Base-by-base conservation (phyloP, 495 filamentous ascomycete genomes). In the Poronia punctata region DNA sequence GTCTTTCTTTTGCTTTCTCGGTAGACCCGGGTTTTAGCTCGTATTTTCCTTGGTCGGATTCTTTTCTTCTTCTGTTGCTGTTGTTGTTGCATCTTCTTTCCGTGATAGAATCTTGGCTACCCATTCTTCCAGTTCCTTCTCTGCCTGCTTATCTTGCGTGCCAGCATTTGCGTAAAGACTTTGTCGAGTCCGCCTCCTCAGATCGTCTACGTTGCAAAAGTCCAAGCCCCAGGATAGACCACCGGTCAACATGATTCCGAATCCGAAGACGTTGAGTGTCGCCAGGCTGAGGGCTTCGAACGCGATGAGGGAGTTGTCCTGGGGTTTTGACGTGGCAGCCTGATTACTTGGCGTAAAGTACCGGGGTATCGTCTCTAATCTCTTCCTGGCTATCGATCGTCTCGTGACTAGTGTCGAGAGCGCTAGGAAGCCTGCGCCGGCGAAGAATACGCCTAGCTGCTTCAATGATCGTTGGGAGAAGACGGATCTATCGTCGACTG, bases 261-360 rank as follows among this genome's bases (percentile, higher is more conserved):
- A 74, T 40, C 77, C 80, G 17, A 80, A 17, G 3, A 86, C 80
- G 49, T 92, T 90, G 41, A 94, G 65, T 0, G 87, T 92, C 0
- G 88, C 88, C n/a, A 94, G 59, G 35, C 77, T 80, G 8, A 95
- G 65, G 4, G 88, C 88, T 57, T 90, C 80, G 29, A 86, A 55
- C 0, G 88, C 88, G 15, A 89, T 77, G 20, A 76, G 45, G 18
- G 50, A 47, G 49, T 33, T 52, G 52, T 53, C 45, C 49, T 51
- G 50, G 20, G 6, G 49, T 36, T 26, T 47, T 59, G 16, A 8
- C n/a, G n/a, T 29, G 21, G 38, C 43, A 5, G 49, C 35, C 39
- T 57, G 57, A 47, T 75, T 78, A 55, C 74, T 79, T 28, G 65
- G 75, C 11, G 79, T 67, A 66, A 78, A 88, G 70, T 76, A 86